Conservation (phyloP, 2,329 filamentous ascomycete species). For the Botrytis paeoniae region DNA sequence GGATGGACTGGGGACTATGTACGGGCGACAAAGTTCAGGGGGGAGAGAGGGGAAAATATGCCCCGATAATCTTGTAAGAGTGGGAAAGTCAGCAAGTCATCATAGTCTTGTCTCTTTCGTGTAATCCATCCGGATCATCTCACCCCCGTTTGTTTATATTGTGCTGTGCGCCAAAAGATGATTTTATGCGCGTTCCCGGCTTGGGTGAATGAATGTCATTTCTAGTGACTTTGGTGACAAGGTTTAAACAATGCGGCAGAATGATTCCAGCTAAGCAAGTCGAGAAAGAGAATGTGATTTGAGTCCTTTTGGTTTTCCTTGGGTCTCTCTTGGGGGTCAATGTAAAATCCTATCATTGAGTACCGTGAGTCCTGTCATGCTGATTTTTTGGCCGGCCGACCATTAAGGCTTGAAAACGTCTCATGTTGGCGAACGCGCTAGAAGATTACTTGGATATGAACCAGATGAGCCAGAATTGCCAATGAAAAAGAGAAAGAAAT, state of each 20-base stretch:
- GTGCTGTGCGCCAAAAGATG: conserved; percentile 2
- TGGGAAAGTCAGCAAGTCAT: conserved; percentile 24
- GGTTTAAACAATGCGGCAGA: conserved; percentile 9
- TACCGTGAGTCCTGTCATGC: conserved; percentile 17
- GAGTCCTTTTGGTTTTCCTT: not conserved
- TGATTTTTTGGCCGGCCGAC: conserved; percentile 6
- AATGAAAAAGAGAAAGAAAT: not conserved
- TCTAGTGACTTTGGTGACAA: not conserved
- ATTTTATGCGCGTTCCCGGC: conserved; percentile 9
- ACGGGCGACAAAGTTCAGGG: conserved; percentile 8
- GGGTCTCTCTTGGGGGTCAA: not conserved
- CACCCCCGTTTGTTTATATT: conserved; percentile 6
- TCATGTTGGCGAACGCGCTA: conserved; percentile 25
- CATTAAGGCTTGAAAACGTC: conserved; percentile 11
- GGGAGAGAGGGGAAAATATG: conserved; percentile 10
- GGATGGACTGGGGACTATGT: conserved; percentile 3
- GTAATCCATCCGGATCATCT: conserved; percentile 26
- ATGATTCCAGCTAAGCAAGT: not conserved
- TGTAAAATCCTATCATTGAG: conserved; percentile 11
- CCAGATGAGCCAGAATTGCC: not conserved
- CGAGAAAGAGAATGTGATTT: not conserved
- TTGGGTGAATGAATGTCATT: not conserved
- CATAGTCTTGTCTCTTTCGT: conserved; percentile 20
- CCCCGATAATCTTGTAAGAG: conserved; percentile 18
- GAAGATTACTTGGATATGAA: conserved; percentile 22